Conservation (phyloP, 257 asterid species). For the Misopates orontium region DNA sequence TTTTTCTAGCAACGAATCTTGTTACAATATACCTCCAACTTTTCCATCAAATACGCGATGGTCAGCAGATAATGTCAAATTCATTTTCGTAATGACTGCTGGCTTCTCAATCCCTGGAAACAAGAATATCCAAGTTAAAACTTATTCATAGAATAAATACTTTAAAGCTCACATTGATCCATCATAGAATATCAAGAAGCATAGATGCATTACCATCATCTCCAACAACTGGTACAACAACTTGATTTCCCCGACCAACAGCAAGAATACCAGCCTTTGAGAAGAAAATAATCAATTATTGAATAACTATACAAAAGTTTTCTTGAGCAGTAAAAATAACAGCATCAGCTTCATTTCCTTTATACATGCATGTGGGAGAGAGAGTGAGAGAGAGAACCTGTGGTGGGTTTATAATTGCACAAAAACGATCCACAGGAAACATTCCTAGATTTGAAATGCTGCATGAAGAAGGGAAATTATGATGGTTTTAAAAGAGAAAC, state of each 20-base stretch:
- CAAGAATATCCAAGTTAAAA: slow-evolving; percentile 26
- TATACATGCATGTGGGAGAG: slow-evolving; percentile 20
- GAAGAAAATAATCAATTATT: slow-evolving; percentile 36
- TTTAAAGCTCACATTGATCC: slow-evolving; percentile 24
- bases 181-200: too few relatives aligned
- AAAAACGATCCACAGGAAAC: slow-evolving; percentile 94
- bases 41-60: slow-evolving; percentile 95
- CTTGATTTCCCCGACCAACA: slow-evolving; percentile 93
- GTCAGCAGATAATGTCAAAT: slow-evolving; percentile 84
- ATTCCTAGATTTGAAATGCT: slow-evolving; percentile 99
- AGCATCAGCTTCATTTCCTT: neutral
- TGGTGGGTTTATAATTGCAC: slow-evolving; percentile 98
- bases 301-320: too few relatives aligned
- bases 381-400: slow-evolving; percentile 63
- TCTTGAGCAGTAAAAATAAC: too few relatives aligned
- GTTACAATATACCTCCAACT: slow-evolving; percentile 73
- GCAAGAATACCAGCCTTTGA: slow-evolving; percentile 97
- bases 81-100: slow-evolving; percentile 80
- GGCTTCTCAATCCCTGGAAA: slow-evolving; percentile 80
- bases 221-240: slow-evolving; percentile 80
- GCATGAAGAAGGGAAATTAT: slow-evolving; percentile 37
- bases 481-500: slow-evolving; percentile 22
- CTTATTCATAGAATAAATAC: neutral
- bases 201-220: slow-evolving; percentile 62
- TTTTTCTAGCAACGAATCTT: slow-evolving; percentile 9